Evolutionary conservation across 176 grass and related monocot genomes (phyloP).

Genomic region (Leersia perrieri): DNA sequence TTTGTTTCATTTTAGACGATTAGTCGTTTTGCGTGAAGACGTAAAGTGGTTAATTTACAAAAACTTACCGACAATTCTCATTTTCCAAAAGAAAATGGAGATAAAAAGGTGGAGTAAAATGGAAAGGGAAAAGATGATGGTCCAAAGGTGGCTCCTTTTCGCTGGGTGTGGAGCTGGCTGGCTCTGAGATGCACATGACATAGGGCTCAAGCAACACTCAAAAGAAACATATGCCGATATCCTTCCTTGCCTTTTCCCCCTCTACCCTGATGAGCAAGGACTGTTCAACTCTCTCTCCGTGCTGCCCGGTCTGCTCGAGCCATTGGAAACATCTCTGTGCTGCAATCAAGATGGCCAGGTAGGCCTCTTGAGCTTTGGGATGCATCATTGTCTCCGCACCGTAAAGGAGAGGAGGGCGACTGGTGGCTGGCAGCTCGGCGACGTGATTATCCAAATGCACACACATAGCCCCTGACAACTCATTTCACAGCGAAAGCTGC

Average conservation of each 20-base stretch:
- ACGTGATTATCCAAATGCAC: slow-evolving; percentile 71
- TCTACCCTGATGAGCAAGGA: slow-evolving; percentile 16
- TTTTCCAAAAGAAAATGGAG: neutral
- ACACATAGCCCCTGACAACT: slow-evolving; percentile 47
- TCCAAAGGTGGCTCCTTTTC: slow-evolving; percentile 50
- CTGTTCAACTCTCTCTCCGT: neutral
- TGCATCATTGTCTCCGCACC: slow-evolving; percentile 41
- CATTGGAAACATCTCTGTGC: slow-evolving; percentile 46
- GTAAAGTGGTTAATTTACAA: neutral
- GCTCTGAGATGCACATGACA: slow-evolving; percentile 66
- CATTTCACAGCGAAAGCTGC: slow-evolving; percentile 60
- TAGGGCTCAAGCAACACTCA: slow-evolving; percentile 38
- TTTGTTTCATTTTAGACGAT: neutral
- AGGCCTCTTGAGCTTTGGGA: slow-evolving; percentile 38
- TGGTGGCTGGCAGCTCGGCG: slow-evolving; percentile 53
- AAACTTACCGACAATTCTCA: neutral
- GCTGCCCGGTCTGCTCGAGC: slow-evolving; percentile 12
- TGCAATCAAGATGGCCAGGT: slow-evolving; percentile 59
- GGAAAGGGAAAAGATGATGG: slow-evolving; percentile 25
- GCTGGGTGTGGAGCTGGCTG: slow-evolving; percentile 58
- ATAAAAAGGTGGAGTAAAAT: neutral
- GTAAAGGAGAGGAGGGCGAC: slow-evolving; percentile 39
- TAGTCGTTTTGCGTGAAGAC: neutral
- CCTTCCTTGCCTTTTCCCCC: slow-evolving; percentile 25
- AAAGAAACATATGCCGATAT: slow-evolving; percentile 46